Conservation (phyloP, 139 green algal genomes). For the Picochlorum sp. region DNA sequence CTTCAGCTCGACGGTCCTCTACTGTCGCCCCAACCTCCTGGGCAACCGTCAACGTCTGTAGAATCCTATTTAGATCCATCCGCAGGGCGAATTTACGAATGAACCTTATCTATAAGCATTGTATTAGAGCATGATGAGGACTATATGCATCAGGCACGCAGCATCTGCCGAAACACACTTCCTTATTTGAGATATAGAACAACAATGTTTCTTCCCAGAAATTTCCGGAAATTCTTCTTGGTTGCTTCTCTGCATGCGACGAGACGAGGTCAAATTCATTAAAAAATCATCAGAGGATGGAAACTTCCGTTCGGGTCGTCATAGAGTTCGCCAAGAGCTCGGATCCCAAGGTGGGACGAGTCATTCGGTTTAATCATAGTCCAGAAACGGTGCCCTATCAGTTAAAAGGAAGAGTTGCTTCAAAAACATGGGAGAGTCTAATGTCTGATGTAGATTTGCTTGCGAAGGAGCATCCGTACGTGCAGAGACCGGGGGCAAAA, state of each 20-base stretch:
- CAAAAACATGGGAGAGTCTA: slow-evolving; percentile 11
- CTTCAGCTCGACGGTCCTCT: slow-evolving; percentile 13
- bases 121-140: no score
- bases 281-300: not conserved
- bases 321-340: slow-evolving; percentile 32
- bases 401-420: slow-evolving; percentile 11
- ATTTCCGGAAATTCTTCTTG: no score
- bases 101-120: no score
- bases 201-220: no score
- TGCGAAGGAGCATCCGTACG: slow-evolving; percentile 24
- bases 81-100: no score
- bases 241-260: no score
- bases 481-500: slow-evolving; percentile 1
- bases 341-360: slow-evolving; percentile 6
- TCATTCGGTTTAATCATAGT: slow-evolving; percentile 28
- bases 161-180: no score
- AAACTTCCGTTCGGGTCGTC: slow-evolving; percentile 23
- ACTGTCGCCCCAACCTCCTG: slow-evolving; percentile 15
- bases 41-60: not conserved
- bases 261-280: no score
- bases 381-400: slow-evolving; percentile 17
- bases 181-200: no score
- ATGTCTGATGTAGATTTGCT: slow-evolving; percentile 18
- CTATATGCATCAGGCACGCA: no score
- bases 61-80: not conserved